These are phyloP conservation scores for Diaporthe velutina DNA, from an alignment of 2,329 filamentous ascomycete genomes.

Conservation along the genomic window DNA sequence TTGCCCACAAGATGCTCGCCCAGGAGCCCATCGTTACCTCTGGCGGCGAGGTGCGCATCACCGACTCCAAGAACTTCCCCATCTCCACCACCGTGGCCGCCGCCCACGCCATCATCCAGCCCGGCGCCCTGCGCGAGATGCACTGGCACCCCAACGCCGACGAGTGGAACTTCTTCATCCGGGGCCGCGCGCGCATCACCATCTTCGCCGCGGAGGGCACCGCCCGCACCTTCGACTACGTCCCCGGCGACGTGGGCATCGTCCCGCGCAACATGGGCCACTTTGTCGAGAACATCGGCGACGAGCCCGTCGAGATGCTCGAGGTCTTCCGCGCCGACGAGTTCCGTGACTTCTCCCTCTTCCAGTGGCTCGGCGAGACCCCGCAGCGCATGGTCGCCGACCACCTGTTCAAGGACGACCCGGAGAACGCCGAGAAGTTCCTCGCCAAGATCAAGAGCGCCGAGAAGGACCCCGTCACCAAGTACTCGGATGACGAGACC, in stretches of 20 bases:
- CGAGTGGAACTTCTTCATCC: conserved; percentile 85
- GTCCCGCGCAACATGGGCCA: conserved; percentile 84
- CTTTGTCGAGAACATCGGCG: conserved; percentile 86
- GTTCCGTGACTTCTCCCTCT: conserved; percentile 80
- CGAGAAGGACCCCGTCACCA: conserved; percentile 68
- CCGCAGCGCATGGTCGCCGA: conserved; percentile 75
- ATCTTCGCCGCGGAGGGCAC: conserved; percentile 78
- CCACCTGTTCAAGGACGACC: conserved; percentile 74
- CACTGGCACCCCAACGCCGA: conserved; percentile 87
- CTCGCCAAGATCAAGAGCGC: conserved; percentile 72
- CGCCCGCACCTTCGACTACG: conserved; percentile 82
- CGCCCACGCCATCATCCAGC: conserved; percentile 78
- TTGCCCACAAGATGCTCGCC: conserved; percentile 79
- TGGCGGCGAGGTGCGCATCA: conserved; percentile 79
- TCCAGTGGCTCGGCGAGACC: conserved; percentile 82
- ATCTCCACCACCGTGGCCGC: conserved; percentile 81
- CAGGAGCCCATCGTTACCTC: conserved; percentile 75
- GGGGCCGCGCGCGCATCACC: conserved; percentile 78
- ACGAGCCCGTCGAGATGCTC: conserved; percentile 80
- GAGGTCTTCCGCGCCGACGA: conserved; percentile 80
- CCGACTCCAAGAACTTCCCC: conserved; percentile 82
- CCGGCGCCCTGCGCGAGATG: conserved; percentile 81
- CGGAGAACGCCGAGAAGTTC: conserved; percentile 72
- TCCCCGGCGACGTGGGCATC: conserved; percentile 81
- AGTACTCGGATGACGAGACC: conserved; percentile 40